Percentiles rank a stretch among this genome's conserved stretches.
Evolutionary conservation across 2,329 filamentous ascomycete genomes (phyloP).

Genomic region (Xylaria sp.): DNA sequence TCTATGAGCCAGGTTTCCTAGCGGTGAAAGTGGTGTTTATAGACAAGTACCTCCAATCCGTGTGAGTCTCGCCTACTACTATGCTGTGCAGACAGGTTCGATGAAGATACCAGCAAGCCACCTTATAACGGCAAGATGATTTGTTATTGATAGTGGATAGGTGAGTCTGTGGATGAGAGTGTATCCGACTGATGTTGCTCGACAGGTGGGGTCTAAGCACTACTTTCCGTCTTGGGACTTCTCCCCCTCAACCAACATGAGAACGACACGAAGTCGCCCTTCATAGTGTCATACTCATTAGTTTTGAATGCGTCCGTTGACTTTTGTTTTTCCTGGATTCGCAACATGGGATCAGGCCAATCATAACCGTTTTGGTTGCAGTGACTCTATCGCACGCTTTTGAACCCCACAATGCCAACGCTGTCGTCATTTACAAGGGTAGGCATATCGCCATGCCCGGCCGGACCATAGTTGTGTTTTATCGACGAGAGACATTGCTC

Average conservation of each 20-base stretch:
- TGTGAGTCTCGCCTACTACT: background rate
- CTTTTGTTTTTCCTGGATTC: background rate
- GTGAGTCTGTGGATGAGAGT: background rate
- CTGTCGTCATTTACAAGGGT: constrained; percentile 23
- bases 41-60: background rate
- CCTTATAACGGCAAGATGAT: background rate
- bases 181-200: constrained; percentile 16
- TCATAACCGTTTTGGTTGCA: constrained; percentile 16
- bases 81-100: background rate
- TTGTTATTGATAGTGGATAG: background rate
- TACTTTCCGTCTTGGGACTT: constrained; percentile 8
- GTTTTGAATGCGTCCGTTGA: constrained; percentile 3
- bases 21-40: background rate
- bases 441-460: background rate
- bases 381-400: constrained; percentile 18
- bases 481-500: background rate
- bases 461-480: background rate
- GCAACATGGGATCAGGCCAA: background rate
- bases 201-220: constrained; percentile 19
- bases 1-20: constrained; percentile 28
- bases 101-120: background rate
- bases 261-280: constrained; percentile 1
- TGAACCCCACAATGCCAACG: constrained; percentile 24
- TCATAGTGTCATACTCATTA: constrained; percentile 9
- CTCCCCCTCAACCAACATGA: background rate